phyloP scores from a whole-genome alignment of 352 stramenopile species.

The Pythium grandisporangium region DNA sequence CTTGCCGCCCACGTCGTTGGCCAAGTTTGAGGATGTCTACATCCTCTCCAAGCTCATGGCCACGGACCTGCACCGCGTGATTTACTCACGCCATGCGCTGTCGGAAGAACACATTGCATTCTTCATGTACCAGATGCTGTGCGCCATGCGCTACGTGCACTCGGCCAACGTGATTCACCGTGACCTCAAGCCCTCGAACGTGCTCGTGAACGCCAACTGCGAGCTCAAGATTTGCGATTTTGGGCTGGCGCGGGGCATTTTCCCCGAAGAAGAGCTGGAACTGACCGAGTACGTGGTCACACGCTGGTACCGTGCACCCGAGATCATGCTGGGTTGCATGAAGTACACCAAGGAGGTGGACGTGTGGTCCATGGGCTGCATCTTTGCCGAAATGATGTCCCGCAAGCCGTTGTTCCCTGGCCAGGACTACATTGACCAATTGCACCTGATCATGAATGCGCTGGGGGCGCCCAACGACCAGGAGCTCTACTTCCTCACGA shows the following conservation, averaged over 20 bases:
- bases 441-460: conserved; percentile 96
- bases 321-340: conserved; percentile 82
- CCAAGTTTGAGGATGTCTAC: conserved; percentile 85
- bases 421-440: conserved; percentile 90
- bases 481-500: conserved; percentile 97
- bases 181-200: conserved; percentile 97
- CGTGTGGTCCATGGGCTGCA: conserved; percentile 97
- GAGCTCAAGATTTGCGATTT: conserved; percentile 89
- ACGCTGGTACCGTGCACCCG: conserved; percentile 51
- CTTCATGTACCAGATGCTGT: conserved; percentile 90
- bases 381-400: conserved; percentile 98
- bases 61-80: conserved; percentile 85
- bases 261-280: conserved; percentile 56
- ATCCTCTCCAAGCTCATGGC: conserved; percentile 89
- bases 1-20: conserved; percentile 45
- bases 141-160: conserved; percentile 91
- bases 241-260: conserved; percentile 73
- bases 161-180: conserved; percentile 92
- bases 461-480: conserved; percentile 91
- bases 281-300: conserved; percentile 83
- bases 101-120: conserved; percentile 84
- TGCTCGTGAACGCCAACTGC: conserved; percentile 93
- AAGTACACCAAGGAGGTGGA: conserved; percentile 86
- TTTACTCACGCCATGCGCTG: conserved; percentile 82
- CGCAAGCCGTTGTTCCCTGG: conserved; percentile 97